Conservation (phyloP, 495 filamentous ascomycete species). For the Talaromyces liani region DNA sequence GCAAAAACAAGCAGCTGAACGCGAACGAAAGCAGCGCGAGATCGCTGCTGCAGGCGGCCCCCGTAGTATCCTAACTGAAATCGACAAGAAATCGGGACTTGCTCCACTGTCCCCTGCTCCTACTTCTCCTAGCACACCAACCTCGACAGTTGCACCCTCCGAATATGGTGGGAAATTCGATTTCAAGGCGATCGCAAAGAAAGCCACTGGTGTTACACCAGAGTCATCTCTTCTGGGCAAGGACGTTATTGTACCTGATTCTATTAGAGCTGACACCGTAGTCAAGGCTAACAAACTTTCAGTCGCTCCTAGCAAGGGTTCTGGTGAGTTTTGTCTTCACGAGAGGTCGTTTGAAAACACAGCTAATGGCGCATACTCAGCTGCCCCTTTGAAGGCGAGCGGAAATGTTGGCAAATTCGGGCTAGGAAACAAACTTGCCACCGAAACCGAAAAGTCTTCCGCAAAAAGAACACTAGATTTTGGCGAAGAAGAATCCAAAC, state of each 20-base stretch:
- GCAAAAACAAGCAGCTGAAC: slow-evolving; percentile 73
- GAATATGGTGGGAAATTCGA: slow-evolving; percentile 79
- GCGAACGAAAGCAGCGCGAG: slow-evolving; percentile 68
- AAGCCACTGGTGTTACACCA: slow-evolving; percentile 39
- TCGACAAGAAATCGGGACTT: slow-evolving; percentile 61
- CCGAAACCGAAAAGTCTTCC: slow-evolving; percentile 58
- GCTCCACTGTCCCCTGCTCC: slow-evolving; percentile 49
- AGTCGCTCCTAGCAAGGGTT: slow-evolving; percentile 37
- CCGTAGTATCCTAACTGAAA: slow-evolving; percentile 62
- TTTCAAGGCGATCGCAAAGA: slow-evolving; percentile 77
- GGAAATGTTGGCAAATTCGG: slow-evolving; percentile 80
- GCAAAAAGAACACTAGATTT: slow-evolving; percentile 72
- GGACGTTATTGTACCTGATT: slow-evolving; percentile 54
- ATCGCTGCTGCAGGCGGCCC: slow-evolving; percentile 52
- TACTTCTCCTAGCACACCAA: slow-evolving; percentile 37
- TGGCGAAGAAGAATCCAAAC: slow-evolving; percentile 77
- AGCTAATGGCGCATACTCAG: slow-evolving; percentile 16
- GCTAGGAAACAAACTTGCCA: slow-evolving; percentile 54
- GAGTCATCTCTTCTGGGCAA: slow-evolving; percentile 46
- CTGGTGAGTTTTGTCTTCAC: slow-evolving; percentile 21
- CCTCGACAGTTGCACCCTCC: slow-evolving; percentile 34
- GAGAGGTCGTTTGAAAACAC: background rate
- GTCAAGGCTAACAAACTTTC: slow-evolving; percentile 46
- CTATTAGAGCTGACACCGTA: slow-evolving; percentile 43
- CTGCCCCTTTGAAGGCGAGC: slow-evolving; percentile 44